Evolutionary conservation across 306 rosid species (phyloP), one percentile per base, ranked within the genome.

Genomic region (Clitoria ternatea): DNA sequence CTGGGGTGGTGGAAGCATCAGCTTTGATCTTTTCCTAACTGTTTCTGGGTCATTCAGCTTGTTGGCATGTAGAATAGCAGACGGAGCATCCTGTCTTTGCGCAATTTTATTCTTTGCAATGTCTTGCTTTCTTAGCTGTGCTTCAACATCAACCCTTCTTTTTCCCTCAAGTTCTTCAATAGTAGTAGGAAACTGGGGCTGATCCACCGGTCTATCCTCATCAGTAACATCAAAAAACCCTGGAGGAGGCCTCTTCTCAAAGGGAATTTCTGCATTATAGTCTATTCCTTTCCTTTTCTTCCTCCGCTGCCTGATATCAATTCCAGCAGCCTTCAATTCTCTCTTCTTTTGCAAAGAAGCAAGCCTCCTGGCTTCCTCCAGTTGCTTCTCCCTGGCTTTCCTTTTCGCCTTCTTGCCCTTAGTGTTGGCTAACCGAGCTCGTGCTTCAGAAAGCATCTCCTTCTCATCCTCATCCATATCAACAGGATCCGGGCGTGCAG

Each of bases 391-490:
- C 70, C 98, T 83, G 29, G 98, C 98, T 78, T 92, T 92, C 78
- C 98, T 82, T 65, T 92, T 92, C 0, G 98, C 98, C 80, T 92
- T 92, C 80, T 92, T 89, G 0, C 96, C 98, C 73, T 93, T 92
- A 0, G 98, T 92, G 70, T 92, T 92, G 14, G 96, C 98, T 72
- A 92, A 82, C 81, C 98, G 81, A 55, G 98, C 98, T 23, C 98
- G 89, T 6, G 98, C 98, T 79, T 92, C 98, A 0, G 98, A 92
- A 82, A 92, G 92, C 98, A 92, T 92, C 80, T 92, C 98, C 78
- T 92, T 92, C 86, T 92, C 98, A 67, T 92, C 98, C 88, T 92
- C 98, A 57, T 92, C 98, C 98, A 89, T 92, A 77, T 92, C 98
- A 70, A 92, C 96, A 15, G 98, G 98, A 70, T 92, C 98, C 1